Conservation (phyloP, 2,329 filamentous ascomycete species). For the Ceratocystis diversiconidia region DNA sequence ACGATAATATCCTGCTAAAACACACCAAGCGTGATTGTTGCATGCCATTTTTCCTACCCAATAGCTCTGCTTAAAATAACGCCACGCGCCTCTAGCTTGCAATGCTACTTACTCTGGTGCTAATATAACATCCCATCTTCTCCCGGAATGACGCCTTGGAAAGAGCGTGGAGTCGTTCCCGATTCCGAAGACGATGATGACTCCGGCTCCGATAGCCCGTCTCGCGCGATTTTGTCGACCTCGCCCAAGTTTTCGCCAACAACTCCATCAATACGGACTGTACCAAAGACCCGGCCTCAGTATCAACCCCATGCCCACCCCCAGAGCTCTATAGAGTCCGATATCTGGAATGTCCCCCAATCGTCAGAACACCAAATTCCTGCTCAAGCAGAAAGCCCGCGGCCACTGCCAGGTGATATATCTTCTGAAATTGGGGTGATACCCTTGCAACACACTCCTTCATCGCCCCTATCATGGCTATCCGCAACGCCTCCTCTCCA, state of each 20-base stretch:
- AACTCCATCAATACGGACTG: background rate
- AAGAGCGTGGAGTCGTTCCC: constrained; percentile 36
- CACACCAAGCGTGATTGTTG: background rate
- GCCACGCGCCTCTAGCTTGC: background rate
- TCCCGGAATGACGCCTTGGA: constrained; percentile 33
- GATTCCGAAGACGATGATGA: constrained; percentile 40
- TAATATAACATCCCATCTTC: background rate
- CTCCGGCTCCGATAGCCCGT: constrained; percentile 29
- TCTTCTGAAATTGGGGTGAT: background rate
- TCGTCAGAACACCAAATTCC: background rate
- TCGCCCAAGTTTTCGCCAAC: constrained; percentile 1
- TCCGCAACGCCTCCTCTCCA: constrained; percentile 2
- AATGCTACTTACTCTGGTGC: background rate
- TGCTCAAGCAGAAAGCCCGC: background rate
- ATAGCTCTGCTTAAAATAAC: background rate
- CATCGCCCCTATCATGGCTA: constrained; percentile 14
- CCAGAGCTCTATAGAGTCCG: constrained; percentile 1
- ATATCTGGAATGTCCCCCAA: constrained; percentile 16
- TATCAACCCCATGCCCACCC: background rate
- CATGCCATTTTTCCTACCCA: background rate
- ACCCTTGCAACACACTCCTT: background rate
- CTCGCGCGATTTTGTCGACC: constrained; percentile 15
- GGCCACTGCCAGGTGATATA: background rate
- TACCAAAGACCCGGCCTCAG: background rate
- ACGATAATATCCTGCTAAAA: background rate